Base-by-base conservation (phyloP, 371 early-diverging fungal species). In the Apophysomyces ossiformis region DNA sequence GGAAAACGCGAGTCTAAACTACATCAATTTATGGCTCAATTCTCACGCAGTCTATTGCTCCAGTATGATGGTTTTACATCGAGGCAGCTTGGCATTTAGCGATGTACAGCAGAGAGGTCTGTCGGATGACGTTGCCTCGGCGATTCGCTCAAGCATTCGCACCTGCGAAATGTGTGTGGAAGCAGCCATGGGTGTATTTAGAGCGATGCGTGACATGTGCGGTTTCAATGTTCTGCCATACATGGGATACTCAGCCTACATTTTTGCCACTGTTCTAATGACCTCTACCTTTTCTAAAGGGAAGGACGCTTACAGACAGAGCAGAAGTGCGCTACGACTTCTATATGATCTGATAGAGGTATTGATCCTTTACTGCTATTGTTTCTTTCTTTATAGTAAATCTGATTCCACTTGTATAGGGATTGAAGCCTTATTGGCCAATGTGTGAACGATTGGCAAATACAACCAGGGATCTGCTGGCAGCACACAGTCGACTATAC, bases 191-290 rank as follows among this genome's bases (percentile, higher is more conserved):
- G 75, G 69, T 8, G 76, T 79, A 1, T 82, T 82, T 45, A 47
- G 59, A 15, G 63, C 66, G 2, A 67, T 82, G 60, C 64, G 67
- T 7, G 79, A 79, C 64, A 56, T 69, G 32, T 82, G 74, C 54
- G 79, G 79, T 7, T 63, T 38, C 57, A 82, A 79, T 37, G 64
- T 79, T 1, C 58, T 77, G n/a, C 82, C 82, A 0, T 82, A 75
- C 37, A 75, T 82, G 76, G 77, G 79, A 1, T 82, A 82, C 21
- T 74, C 79, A 5, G 78, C 82, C 12, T 82, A 82, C 37, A 77
- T 79, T 8, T 79, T 82, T 54, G 76, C 79, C 1, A 79, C 82
- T 1, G 74, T 77, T 15, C 64, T 82, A 18, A 82, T 82, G 82
- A 82, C 82, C 11, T 77, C 73, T 1, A 69, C 74, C 7, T 77